These are phyloP conservation scores for Malbranchea cinnamomea DNA, from an alignment of 2,329 filamentous ascomycete genomes.

Conservation along the genomic window DNA sequence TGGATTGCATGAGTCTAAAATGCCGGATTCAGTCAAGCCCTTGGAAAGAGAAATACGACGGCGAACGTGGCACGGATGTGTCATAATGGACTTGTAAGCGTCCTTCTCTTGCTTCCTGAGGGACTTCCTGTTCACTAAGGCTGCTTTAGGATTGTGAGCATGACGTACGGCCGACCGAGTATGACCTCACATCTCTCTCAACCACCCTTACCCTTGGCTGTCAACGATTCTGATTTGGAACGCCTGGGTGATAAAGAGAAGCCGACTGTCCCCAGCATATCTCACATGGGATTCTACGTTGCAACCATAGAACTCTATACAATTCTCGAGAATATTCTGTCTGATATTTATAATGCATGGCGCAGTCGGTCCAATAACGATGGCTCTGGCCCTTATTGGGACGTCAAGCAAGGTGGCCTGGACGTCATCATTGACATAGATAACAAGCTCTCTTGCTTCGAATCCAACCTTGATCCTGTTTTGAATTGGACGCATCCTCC, in stretches of 20 bases:
- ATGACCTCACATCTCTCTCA: constrained; percentile 19
- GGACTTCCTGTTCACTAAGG: not conserved
- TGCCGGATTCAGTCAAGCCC: constrained; percentile 9
- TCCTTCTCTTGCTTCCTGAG: not conserved
- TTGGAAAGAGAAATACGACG: constrained; percentile 24
- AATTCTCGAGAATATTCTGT: constrained; percentile 21
- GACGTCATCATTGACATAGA: too few relatives aligned
- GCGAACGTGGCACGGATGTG: constrained; percentile 28
- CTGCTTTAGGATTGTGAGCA: constrained; percentile 20
- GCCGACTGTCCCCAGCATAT: constrained; percentile 6
- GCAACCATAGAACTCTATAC: constrained; percentile 16
- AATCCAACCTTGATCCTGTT: too few relatives aligned
- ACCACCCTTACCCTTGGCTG: constrained; percentile 14
- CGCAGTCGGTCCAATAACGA: constrained; percentile 10
- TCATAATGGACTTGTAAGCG: constrained; percentile 24
- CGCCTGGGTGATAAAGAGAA: constrained; percentile 5
- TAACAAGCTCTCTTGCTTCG: too few relatives aligned
- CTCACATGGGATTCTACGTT: constrained; percentile 18
- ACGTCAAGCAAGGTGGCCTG: too few relatives aligned
- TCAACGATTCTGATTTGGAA: too few relatives aligned
- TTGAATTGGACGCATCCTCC: too few relatives aligned
- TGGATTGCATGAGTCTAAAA: constrained; percentile 24
- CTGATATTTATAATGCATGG: constrained; percentile 21
- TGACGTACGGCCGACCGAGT: constrained; percentile 23
- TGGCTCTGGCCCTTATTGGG: too few relatives aligned